Evolutionary conservation across 2,329 filamentous ascomycete species (phyloP).

Genomic region (Botrytis deweyae): DNA sequence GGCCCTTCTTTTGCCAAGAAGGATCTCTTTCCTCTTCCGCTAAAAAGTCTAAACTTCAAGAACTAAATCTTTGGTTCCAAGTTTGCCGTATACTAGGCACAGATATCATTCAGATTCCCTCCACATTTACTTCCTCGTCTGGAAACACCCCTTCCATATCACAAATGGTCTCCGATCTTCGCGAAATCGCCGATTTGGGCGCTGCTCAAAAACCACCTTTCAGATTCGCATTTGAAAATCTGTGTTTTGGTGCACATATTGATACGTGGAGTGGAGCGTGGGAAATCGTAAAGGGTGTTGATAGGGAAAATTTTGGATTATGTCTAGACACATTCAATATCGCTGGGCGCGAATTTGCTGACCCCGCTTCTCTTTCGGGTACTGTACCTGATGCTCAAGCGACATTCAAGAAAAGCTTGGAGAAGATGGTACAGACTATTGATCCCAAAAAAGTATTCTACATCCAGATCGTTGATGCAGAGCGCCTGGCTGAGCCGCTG

Average conservation of each 20-base stretch:
- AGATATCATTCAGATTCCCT: slow-evolving; percentile 72
- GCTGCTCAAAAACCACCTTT: slow-evolving; percentile 54
- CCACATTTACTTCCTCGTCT: slow-evolving; percentile 51
- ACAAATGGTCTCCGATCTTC: slow-evolving; percentile 62
- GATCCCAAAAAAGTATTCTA: slow-evolving; percentile 58
- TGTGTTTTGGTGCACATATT: slow-evolving; percentile 69
- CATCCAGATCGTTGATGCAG: slow-evolving; percentile 74
- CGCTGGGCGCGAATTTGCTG: slow-evolving; percentile 67
- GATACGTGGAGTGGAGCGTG: slow-evolving; percentile 72
- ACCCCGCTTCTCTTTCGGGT: slow-evolving; percentile 52
- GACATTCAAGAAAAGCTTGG: slow-evolving; percentile 46
- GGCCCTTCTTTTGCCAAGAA: slow-evolving; percentile 77
- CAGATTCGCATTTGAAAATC: slow-evolving; percentile 70
- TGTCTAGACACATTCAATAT: slow-evolving; percentile 81
- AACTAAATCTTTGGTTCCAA: slow-evolving; percentile 68
- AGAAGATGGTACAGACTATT: slow-evolving; percentile 30
- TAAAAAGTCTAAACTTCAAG: slow-evolving; percentile 57
- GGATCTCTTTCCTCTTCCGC: slow-evolving; percentile 63
- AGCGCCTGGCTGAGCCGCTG: slow-evolving; percentile 59
- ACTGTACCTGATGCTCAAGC: slow-evolving; percentile 37
- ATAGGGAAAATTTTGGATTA: slow-evolving; percentile 70
- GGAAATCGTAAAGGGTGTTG: slow-evolving; percentile 63
- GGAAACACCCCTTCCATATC: slow-evolving; percentile 50
- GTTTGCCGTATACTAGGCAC: slow-evolving; percentile 65
- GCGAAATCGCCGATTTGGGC: slow-evolving; percentile 66